Evolutionary conservation across 176 grass and related monocot genomes (phyloP), one percentile per base, ranked within the genome.

Genomic region (Musa beccarii): DNA sequence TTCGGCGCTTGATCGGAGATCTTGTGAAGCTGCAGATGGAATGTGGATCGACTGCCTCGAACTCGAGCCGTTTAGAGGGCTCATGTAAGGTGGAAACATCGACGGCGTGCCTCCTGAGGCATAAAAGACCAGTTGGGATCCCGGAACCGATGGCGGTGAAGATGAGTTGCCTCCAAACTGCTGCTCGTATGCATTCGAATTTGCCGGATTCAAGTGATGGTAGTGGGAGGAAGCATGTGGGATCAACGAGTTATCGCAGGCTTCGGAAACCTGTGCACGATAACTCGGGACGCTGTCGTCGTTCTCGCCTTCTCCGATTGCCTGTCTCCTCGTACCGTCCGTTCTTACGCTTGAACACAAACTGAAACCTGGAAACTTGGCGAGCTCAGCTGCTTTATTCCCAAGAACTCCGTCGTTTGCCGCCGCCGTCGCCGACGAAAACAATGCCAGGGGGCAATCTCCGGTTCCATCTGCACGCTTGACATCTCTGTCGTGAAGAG

Each of bases 51-150:
- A 2, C 34, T 76, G 54, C 34, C 49, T 23, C 26, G 26, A 7
- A 26, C 11, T 23, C 1, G 63, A 62, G 28, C 56, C 9, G 13
- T 14, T 53, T 56, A 26, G 19, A 49, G 24, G 17, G 24, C 57
- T 49, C 55, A 51, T 6, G 13, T 49, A 76, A 11, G 57, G 10
- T 49, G 57, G 7, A n/a, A 61, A 63, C 9, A 51, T 21, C 12
- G n/a, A 24, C 63, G 74, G 74, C n/a, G 26, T 25, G 51, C 51
- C 20, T 54, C 71, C 71, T 55, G 71, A 52, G 1, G 51, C 23
- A n/a, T 62, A 76, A 12, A 63, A 76, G 55, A 51, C 74, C 24
- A 76, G 28, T 19, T 76, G 74, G 49, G 74, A 76, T 51, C 26
- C 16, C 21, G 74, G 24, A 14, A 62, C 10, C 13, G 13, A 26